Base-by-base conservation (phyloP, 768 basidiomycete species). In the Amanita inopinata region DNA sequence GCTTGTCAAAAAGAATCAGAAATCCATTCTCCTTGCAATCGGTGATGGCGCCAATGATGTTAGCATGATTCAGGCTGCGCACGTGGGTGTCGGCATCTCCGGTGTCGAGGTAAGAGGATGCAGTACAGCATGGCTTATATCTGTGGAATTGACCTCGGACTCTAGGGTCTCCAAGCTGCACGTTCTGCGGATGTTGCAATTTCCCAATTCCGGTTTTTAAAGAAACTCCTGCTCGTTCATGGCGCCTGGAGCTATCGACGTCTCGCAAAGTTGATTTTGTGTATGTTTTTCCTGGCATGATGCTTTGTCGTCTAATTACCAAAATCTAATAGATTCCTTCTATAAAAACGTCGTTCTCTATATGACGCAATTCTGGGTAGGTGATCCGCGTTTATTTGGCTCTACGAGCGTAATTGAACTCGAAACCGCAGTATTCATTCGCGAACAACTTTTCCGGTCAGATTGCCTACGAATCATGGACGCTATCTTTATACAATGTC, bases 371-470 rank as follows among this genome's bases (percentile, higher is more conserved):
- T 98, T 98, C 61, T 98, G 93, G 92, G 93, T 92, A 61, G 39
- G 58, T 57, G 27, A 3, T 5, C 25, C 38, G 34, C 17, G 12
- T 30, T 9, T n/a, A 43, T 22, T 33, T 43, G 8, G 12, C 43
- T 36, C 43, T n/a, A 35, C 39, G 14, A 34, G 14, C 11, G 41
- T 37, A 25, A 5, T 31, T 31, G 23, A 39, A 44, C 15, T 42
- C 10, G 17, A 8, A 12, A 30, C 2, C 38, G n/a, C 38, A 97
- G 94, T 99, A 79, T 62, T 96, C 96, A 7, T 94, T 97, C 71
- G 89, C 93, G 76, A 99, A 98, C 71, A 96, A 94, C 55, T 98
- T 96, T 67, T 99, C 96, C 0, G 96, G 96, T 14, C 96, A 98
- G 60, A 93, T 98, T 48, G 87, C 91, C 38, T 93, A 92, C 58